phyloP scores from a whole-genome alignment of 148 eudicot genomes.

The Rhododendron ovatum region DNA sequence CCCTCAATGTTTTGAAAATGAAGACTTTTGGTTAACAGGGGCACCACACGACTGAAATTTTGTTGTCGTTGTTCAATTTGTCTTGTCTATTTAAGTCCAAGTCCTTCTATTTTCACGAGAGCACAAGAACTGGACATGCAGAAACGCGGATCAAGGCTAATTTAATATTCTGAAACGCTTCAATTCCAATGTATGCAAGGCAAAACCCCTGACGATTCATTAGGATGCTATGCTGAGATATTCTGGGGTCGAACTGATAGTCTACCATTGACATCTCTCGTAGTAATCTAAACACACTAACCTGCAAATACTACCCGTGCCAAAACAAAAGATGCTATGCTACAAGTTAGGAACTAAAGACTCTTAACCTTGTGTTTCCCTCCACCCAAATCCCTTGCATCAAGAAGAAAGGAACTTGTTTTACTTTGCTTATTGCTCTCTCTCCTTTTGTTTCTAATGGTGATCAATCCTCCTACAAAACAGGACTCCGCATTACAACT shows the following conservation, averaged over 20 bases:
- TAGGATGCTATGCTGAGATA: not conserved
- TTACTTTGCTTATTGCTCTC: not conserved
- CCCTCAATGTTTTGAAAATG: not conserved
- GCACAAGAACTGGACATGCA: not conserved
- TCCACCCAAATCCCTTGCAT: not conserved
- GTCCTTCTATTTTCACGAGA: not conserved
- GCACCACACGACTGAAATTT: not conserved
- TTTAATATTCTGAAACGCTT: not conserved
- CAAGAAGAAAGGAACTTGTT: not conserved
- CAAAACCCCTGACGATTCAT: not conserved
- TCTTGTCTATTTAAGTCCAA: not conserved
- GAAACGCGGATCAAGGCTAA: not conserved
- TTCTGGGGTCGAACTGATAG: not conserved
- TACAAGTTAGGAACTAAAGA: not conserved
- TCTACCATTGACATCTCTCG: too few relatives aligned
- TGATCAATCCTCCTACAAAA: not conserved
- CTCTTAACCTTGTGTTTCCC: not conserved
- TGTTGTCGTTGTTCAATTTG: not conserved
- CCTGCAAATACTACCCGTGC: too few relatives aligned
- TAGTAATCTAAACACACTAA: too few relatives aligned
- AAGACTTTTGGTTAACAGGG: not conserved
- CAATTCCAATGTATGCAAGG: not conserved
- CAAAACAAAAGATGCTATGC: too few relatives aligned
- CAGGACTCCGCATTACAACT: not conserved
- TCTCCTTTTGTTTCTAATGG: not conserved